These are phyloP conservation scores for Cystobasidiopsis lactophilus DNA, from an alignment of 768 basidiomycete species.

Conservation along the genomic window DNA sequence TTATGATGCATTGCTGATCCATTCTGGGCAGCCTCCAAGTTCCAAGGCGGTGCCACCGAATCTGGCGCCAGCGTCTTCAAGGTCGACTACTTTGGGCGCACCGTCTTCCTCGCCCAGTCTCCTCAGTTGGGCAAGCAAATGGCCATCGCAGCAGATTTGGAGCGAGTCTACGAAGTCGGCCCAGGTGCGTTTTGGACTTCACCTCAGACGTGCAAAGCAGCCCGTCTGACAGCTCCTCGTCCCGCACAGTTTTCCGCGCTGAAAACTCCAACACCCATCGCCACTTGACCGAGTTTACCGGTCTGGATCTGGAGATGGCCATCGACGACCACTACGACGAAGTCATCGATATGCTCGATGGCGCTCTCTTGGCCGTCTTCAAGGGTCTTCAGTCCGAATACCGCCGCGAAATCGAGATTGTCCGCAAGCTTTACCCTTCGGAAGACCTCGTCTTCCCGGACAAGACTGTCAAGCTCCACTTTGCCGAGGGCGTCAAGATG, in stretches of 20 bases:
- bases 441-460: constrained; percentile 23
- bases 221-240: constrained; percentile 24
- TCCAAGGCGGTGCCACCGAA: constrained; percentile 78
- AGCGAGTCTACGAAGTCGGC: constrained; percentile 89
- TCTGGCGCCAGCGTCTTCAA: constrained; percentile 92
- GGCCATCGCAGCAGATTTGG: constrained; percentile 95
- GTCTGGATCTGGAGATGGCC: constrained; percentile 92
- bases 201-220: constrained; percentile 17
- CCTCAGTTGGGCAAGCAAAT: constrained; percentile 96
- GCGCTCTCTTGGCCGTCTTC: constrained; percentile 66
- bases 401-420: constrained; percentile 52
- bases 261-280: constrained; percentile 74
- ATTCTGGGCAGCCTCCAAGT: no score
- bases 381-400: constrained; percentile 50
- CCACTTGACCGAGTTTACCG: constrained; percentile 88
- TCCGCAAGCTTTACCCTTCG: constrained; percentile 69
- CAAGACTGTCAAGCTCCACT: constrained; percentile 11
- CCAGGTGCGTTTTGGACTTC: no score
- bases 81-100: constrained; percentile 83
- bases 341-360: constrained; percentile 74
- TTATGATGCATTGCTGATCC: no score
- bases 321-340: constrained; percentile 97
- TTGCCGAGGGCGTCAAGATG: constrained; percentile 11
- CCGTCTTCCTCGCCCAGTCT: constrained; percentile 75
- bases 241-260: constrained; percentile 90